Percentiles rank a stretch among this genome's conserved stretches.
phyloP scores from a whole-genome alignment of 2,329 filamentous ascomycete genomes.

The Penicillium sumatraense region DNA sequence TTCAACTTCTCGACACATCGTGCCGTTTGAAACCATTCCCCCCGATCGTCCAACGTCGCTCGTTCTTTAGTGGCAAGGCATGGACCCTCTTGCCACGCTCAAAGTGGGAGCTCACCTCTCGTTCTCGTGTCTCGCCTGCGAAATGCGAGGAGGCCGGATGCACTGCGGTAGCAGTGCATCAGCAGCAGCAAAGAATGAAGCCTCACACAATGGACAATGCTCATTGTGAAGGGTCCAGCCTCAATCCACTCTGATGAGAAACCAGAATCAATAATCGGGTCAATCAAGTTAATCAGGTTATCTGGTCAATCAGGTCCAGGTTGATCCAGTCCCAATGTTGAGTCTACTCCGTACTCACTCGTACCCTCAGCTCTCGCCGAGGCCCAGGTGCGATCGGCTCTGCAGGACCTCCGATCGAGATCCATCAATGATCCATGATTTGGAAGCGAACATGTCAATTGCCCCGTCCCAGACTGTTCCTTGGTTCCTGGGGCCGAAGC shows the following conservation, averaged over 20 bases:
- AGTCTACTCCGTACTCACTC: too few species aligned
- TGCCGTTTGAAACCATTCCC: not conserved
- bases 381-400: not conserved
- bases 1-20: not conserved
- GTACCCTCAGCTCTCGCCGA: too few species aligned
- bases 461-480: not conserved
- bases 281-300: too few species aligned
- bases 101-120: not conserved
- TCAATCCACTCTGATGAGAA: not conserved
- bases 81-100: not conserved
- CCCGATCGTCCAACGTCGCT: not conserved
- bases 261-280: not conserved
- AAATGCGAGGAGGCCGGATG: constrained; percentile 10
- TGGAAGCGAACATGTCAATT: constrained; percentile 3
- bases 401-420: constrained; percentile 10
- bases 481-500: constrained; percentile 14
- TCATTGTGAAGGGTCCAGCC: not conserved
- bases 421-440: constrained; percentile 12
- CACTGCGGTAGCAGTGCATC: too few species aligned
- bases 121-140: constrained; percentile 19
- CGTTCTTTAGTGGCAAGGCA: not conserved
- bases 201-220: constrained; percentile 8
- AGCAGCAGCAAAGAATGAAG: not conserved
- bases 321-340: too few species aligned
- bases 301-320: too few species aligned